Conservation (phyloP, 805 yeast species). For the Suhomyces faveliae region DNA sequence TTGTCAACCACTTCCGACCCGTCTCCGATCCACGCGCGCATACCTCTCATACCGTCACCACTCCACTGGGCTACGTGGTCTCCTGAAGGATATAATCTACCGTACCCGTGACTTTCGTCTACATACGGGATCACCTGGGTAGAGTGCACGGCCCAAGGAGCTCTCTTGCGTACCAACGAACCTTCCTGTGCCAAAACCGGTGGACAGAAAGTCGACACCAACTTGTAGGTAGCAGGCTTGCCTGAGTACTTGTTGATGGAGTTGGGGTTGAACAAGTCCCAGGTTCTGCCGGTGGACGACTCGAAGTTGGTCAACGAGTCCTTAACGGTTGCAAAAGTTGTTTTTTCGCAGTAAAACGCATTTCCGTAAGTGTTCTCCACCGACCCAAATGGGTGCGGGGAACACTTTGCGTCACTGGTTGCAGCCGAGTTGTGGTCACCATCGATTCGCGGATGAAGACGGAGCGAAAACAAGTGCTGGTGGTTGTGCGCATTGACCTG, state of each 20-base stretch:
- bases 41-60: constrained; percentile 65
- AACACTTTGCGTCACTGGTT: constrained; percentile 59
- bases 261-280: constrained; percentile 77
- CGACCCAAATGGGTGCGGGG: constrained; percentile 61
- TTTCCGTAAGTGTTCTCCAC: constrained; percentile 76
- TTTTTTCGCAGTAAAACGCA: constrained; percentile 65
- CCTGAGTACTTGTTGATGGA: constrained; percentile 66
- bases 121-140: constrained; percentile 69
- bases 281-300: constrained; percentile 64
- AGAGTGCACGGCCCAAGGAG: constrained; percentile 72
- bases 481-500: constrained; percentile 82
- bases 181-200: constrained; percentile 72
- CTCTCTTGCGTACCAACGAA: constrained; percentile 74
- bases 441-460: constrained; percentile 79
- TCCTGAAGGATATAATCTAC: constrained; percentile 77
- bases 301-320: constrained; percentile 64
- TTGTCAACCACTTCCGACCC: constrained; percentile 57
- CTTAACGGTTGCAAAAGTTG: constrained; percentile 63
- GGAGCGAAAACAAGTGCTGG: constrained; percentile 76
- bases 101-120: constrained; percentile 51
- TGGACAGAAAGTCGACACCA: constrained; percentile 73
- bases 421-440: constrained; percentile 78
- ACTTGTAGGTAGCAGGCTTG: constrained; percentile 72
- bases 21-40: constrained; percentile 68
- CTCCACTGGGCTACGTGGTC: constrained; percentile 73